phyloP scores from a whole-genome alignment of 495 filamentous ascomycete species.

The Tuber magnatum region DNA sequence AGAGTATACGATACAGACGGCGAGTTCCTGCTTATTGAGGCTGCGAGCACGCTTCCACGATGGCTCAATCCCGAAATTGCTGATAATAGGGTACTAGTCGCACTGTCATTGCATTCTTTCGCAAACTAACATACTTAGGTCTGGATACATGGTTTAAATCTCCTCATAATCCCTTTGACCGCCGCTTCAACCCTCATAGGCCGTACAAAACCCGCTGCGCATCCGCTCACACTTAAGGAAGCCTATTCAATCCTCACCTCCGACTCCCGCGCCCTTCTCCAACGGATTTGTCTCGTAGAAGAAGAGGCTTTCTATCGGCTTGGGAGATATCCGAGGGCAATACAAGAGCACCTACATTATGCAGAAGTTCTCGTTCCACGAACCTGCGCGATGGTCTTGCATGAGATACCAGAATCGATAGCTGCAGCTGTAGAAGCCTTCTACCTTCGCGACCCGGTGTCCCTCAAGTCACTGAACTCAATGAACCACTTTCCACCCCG shows the following conservation, averaged over 20 bases:
- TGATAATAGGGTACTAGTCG: slow-evolving; percentile 58
- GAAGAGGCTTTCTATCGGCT: slow-evolving; percentile 85
- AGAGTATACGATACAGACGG: slow-evolving; percentile 78
- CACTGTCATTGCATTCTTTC: neutral
- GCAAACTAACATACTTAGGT: slow-evolving; percentile 44
- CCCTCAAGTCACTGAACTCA: slow-evolving; percentile 60
- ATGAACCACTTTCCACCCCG: slow-evolving; percentile 58
- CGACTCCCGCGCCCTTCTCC: slow-evolving; percentile 3
- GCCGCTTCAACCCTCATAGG: slow-evolving; percentile 20
- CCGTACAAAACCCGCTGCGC: slow-evolving; percentile 15
- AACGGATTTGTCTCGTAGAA: slow-evolving; percentile 52
- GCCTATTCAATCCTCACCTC: slow-evolving; percentile 20
- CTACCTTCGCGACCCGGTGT: slow-evolving; percentile 80
- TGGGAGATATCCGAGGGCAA: slow-evolving; percentile 61
- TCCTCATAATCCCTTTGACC: slow-evolving; percentile 62
- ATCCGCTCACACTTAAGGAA: slow-evolving; percentile 31
- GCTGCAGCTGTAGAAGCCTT: slow-evolving; percentile 83
- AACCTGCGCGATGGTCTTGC: slow-evolving; percentile 72
- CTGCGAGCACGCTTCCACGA: slow-evolving; percentile 73
- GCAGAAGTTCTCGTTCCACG: slow-evolving; percentile 66
- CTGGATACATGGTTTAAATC: slow-evolving; percentile 68
- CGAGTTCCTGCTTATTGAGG: slow-evolving; percentile 91
- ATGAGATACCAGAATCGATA: slow-evolving; percentile 62
- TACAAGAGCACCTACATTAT: slow-evolving; percentile 63
- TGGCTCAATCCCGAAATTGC: slow-evolving; percentile 93